Percentiles rank a stretch among this genome's conserved stretches.
Evolutionary conservation across 2,329 filamentous ascomycete species (phyloP).

Genomic region (Zymoseptoria crescenta): DNA sequence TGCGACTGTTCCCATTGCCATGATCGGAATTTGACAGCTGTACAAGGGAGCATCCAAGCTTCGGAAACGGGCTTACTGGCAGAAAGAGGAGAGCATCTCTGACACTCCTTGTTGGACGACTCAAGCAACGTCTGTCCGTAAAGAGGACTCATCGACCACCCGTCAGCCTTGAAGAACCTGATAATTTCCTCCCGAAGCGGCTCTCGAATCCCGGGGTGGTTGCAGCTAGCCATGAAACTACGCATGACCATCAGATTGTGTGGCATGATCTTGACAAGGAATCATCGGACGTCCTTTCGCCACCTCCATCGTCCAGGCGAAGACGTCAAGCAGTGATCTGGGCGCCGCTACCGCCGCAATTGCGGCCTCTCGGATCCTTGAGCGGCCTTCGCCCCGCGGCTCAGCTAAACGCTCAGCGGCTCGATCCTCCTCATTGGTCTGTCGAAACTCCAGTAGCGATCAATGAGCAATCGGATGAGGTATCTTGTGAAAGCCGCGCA

Average conservation of each 20-base stretch:
- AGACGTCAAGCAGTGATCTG: conserved; percentile 12
- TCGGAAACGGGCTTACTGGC: conserved; percentile 2
- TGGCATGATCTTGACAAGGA: conserved; percentile 1
- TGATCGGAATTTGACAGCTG: neutral
- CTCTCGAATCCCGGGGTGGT: conserved; percentile 18
- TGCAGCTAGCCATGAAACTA: conserved; percentile 17
- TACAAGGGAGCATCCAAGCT: neutral
- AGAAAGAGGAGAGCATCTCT: conserved; percentile 15
- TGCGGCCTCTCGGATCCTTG: neutral
- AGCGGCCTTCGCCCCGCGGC: conserved; percentile 27
- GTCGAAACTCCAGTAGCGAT: neutral
- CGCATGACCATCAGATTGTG: conserved; percentile 15
- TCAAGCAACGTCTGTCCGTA: conserved; percentile 26
- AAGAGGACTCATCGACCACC: conserved; percentile 20
- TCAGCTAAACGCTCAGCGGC: conserved; percentile 27
- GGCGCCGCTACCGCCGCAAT: conserved; percentile 2
- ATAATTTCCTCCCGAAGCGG: conserved; percentile 22
- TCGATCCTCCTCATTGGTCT: neutral
- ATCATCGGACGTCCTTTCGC: conserved; percentile 10
- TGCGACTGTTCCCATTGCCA: neutral
- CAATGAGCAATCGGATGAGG: neutral
- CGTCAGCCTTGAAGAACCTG: conserved; percentile 13
- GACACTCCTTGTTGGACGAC: conserved; percentile 26
- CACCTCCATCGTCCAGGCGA: conserved; percentile 19
- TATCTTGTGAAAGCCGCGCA: conserved; percentile 24